These are phyloP conservation scores for Sugiyamaella lignohabitans DNA, from an alignment of 805 yeast species.

Conservation along the genomic window DNA sequence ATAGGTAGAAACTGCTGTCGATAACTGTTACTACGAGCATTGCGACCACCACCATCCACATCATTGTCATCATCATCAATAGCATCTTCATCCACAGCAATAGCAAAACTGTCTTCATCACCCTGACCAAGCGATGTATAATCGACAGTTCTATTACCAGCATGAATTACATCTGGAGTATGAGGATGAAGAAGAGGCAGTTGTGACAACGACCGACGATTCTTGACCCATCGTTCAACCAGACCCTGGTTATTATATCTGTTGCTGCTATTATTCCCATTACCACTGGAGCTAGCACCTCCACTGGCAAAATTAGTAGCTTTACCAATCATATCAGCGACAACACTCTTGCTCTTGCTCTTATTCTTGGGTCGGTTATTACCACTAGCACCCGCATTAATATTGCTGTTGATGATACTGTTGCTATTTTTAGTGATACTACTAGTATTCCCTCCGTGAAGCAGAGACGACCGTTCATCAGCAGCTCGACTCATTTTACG, in stretches of 20 bases:
- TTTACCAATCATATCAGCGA: too few relatives aligned
- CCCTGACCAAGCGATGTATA: background rate
- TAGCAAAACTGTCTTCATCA: background rate
- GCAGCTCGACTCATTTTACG: conserved; percentile 1
- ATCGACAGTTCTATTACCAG: conserved; percentile 1
- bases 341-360: background rate
- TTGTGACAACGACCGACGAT: conserved; percentile 14
- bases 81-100: background rate
- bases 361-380: background rate
- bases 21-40: too few relatives aligned
- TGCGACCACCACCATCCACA: conserved; percentile 2
- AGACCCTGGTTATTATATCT: conserved; percentile 7
- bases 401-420: background rate
- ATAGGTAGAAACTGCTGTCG: background rate
- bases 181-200: conserved; percentile 2
- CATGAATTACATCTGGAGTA: background rate
- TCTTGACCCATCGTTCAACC: conserved; percentile 17
- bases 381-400: background rate
- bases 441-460: background rate
- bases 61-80: conserved; percentile 1
- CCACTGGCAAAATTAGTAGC: too few relatives aligned
- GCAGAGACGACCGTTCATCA: background rate
- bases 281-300: too few relatives aligned
- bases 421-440: too few relatives aligned
- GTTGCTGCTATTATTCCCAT: background rate